These are phyloP conservation scores for Sclerotinia glacialis DNA, from an alignment of 2,329 filamentous ascomycete genomes.

Conservation along the genomic window DNA sequence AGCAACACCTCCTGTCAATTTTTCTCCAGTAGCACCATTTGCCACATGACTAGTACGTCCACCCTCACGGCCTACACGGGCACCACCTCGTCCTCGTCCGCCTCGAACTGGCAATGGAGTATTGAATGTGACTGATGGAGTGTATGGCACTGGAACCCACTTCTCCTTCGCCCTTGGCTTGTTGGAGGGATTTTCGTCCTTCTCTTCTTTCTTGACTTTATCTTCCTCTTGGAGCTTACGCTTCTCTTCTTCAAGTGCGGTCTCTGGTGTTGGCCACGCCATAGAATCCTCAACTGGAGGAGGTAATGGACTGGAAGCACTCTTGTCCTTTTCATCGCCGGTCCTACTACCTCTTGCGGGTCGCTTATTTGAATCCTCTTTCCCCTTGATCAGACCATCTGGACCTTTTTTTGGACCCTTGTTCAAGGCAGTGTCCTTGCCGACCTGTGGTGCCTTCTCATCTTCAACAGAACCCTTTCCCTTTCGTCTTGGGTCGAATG, in stretches of 20 bases:
- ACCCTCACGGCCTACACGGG: constrained; percentile 44
- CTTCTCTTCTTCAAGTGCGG: constrained; percentile 71
- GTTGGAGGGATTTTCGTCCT: constrained; percentile 52
- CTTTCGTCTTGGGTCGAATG: constrained; percentile 43
- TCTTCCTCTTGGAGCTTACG: constrained; percentile 68
- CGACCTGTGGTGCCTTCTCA: constrained; percentile 34
- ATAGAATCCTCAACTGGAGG: constrained; percentile 73
- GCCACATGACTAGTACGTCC: constrained; percentile 40
- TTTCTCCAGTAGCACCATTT: constrained; percentile 34
- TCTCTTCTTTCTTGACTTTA: constrained; percentile 63
- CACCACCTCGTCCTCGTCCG: constrained; percentile 47
- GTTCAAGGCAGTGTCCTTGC: constrained; percentile 40
- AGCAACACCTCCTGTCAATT: constrained; percentile 27
- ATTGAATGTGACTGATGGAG: constrained; percentile 80
- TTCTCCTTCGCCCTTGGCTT: constrained; percentile 69
- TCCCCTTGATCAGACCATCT: constrained; percentile 38
- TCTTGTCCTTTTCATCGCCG: constrained; percentile 39
- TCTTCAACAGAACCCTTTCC: constrained; percentile 44
- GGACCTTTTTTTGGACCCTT: constrained; percentile 43
- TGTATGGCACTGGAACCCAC: constrained; percentile 81
- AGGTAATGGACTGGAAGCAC: constrained; percentile 42
- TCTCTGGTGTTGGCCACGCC: constrained; percentile 89
- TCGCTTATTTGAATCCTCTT: constrained; percentile 38
- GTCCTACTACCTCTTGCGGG: constrained; percentile 35
- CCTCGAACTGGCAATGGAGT: constrained; percentile 71